Conservation (phyloP, 2,329 filamentous ascomycete species). For the Xylaria arbuscula region DNA sequence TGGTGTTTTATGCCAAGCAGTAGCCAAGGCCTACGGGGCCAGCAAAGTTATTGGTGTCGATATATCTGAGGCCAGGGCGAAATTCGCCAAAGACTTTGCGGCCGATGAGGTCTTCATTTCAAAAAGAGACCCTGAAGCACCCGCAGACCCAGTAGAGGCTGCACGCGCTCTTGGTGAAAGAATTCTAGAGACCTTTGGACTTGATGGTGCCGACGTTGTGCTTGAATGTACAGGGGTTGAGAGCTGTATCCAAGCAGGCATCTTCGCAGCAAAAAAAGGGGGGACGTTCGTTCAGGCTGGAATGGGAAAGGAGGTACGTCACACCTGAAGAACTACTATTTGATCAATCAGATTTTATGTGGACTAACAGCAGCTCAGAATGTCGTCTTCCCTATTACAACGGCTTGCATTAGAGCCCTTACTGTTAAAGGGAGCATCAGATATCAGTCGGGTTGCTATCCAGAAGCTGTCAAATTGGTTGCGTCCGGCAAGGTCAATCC, state of each 20-base stretch:
- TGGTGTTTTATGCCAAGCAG: constrained; percentile 58
- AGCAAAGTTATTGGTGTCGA: constrained; percentile 60
- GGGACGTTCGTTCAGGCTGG: constrained; percentile 64
- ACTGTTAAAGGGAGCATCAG: constrained; percentile 63
- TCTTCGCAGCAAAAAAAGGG: constrained; percentile 58
- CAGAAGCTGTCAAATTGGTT: constrained; percentile 61
- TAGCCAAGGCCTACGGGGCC: constrained; percentile 59
- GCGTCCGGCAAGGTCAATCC: constrained; percentile 58
- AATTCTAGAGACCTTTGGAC: constrained; percentile 53
- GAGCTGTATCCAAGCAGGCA: constrained; percentile 59
- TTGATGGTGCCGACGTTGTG: constrained; percentile 62
- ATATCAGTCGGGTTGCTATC: constrained; percentile 63
- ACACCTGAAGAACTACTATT: background rate
- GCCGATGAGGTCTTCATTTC: constrained; percentile 58
- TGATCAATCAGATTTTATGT: background rate
- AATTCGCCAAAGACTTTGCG: constrained; percentile 58
- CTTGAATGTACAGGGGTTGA: constrained; percentile 61
- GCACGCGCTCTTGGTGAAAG: constrained; percentile 53
- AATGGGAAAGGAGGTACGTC: constrained; percentile 57
- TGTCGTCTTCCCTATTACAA: constrained; percentile 63
- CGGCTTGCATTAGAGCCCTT: constrained; percentile 60
- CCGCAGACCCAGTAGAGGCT: constrained; percentile 52
- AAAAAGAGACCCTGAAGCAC: constrained; percentile 43
- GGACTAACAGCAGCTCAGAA: constrained; percentile 47
- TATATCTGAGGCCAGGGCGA: constrained; percentile 54